These are phyloP conservation scores for Lotmaria passim DNA, from an alignment of 208 protist genomes.

Conservation along the genomic window DNA sequence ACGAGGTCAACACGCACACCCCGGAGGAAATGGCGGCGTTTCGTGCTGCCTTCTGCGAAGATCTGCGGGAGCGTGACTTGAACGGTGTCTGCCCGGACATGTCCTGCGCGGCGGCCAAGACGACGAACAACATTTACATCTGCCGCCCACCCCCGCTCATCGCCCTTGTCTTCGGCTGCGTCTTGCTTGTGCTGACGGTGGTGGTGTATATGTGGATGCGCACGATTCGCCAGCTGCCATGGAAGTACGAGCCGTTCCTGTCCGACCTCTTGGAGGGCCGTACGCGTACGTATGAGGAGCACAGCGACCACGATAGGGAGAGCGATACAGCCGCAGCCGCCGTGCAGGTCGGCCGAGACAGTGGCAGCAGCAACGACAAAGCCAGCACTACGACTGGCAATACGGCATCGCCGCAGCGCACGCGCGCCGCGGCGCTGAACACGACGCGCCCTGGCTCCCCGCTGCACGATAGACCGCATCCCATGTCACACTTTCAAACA, in stretches of 20 bases:
- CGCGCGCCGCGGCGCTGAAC: not conserved
- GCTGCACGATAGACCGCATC: not conserved
- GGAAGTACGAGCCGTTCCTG: conserved; percentile 61
- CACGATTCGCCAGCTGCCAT: conserved; percentile 57
- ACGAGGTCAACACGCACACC: conserved; percentile 1
- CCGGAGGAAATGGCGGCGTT: conserved; percentile 25
- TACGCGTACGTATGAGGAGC: not conserved
- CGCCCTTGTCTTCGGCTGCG: conserved; percentile 38
- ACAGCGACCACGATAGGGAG: not conserved
- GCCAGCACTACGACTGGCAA: not conserved
- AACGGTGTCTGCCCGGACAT: conserved; percentile 60
- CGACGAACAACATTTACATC: conserved; percentile 78
- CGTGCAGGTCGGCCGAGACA: not conserved
- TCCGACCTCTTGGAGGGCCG: conserved; percentile 34
- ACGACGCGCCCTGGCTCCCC: not conserved
- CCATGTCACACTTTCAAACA: not conserved
- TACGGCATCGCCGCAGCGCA: not conserved
- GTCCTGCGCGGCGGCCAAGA: conserved; percentile 46
- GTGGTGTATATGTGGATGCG: conserved; percentile 48
- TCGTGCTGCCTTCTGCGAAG: conserved; percentile 34
- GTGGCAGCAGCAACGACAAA: not conserved
- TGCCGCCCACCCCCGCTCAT: conserved; percentile 45
- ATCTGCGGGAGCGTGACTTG: conserved; percentile 43
- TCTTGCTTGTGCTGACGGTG: conserved; percentile 42
- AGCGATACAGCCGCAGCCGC: not conserved